These are phyloP conservation scores for Galeopsis tetrahit DNA, from an alignment of 257 asterid genomes.

Conservation along the genomic window DNA sequence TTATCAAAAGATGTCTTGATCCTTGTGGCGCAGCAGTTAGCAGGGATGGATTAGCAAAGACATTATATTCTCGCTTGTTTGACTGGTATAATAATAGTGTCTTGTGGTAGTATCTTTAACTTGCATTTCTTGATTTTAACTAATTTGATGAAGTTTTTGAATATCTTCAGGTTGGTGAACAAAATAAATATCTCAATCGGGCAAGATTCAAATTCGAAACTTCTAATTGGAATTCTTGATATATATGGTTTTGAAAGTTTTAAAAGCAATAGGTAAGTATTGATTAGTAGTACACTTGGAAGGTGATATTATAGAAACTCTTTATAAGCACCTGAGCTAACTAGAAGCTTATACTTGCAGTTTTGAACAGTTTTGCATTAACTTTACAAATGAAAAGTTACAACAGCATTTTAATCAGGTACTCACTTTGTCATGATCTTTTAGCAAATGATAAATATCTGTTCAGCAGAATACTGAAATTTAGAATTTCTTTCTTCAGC, in stretches of 20 bases:
- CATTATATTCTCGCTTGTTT: slow-evolving; percentile 82
- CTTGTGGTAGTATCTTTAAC: slow-evolving; percentile 18
- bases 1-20: slow-evolving; percentile 91
- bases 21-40: slow-evolving; percentile 81
- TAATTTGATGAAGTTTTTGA: not conserved
- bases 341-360: slow-evolving; percentile 43
- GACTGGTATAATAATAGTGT: slow-evolving; percentile 59
- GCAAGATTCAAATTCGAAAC: slow-evolving; percentile 75
- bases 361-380: slow-evolving; percentile 92
- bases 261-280: slow-evolving; percentile 68
- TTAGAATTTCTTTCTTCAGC: slow-evolving; percentile 48
- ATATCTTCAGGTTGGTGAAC: slow-evolving; percentile 78
- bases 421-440: slow-evolving; percentile 34
- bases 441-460: slow-evolving; percentile 28
- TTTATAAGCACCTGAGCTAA: slow-evolving; percentile 33
- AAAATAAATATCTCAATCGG: slow-evolving; percentile 87
- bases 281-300: slow-evolving; percentile 25
- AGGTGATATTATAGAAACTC: slow-evolving; percentile 19
- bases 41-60: slow-evolving; percentile 92
- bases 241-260: slow-evolving; percentile 97
- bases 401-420: slow-evolving; percentile 98
- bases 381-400: slow-evolving; percentile 91
- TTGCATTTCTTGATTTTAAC: slow-evolving; percentile 12
- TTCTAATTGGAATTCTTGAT: slow-evolving; percentile 90
- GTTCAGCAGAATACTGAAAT: slow-evolving; percentile 34